Evolutionary conservation across 2,329 filamentous ascomycete genomes (phyloP).

Genomic region (Aureobasidium sp.): DNA sequence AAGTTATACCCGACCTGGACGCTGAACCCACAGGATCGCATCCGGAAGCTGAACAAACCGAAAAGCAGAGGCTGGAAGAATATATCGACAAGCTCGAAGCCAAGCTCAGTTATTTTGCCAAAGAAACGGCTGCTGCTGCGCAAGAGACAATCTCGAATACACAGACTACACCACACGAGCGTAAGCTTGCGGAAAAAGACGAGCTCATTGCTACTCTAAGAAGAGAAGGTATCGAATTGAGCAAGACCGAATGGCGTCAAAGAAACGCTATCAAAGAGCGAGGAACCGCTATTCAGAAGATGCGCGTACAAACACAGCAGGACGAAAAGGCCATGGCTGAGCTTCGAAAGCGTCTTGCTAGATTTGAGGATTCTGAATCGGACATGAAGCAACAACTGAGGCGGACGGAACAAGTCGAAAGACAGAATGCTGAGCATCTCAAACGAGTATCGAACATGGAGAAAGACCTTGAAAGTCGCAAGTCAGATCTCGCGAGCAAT

Average conservation of each 20-base stretch:
- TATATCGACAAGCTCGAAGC: slow-evolving; percentile 85
- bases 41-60: slow-evolving; percentile 41
- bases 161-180: slow-evolving; percentile 58
- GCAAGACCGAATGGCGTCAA: slow-evolving; percentile 77
- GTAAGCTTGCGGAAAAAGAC: slow-evolving; percentile 80
- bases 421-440: slow-evolving; percentile 47
- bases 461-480: slow-evolving; percentile 53
- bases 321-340: slow-evolving; percentile 43
- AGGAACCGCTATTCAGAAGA: slow-evolving; percentile 70
- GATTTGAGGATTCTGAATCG: slow-evolving; percentile 56
- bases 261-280: too few relatives aligned
- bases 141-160: slow-evolving; percentile 58
- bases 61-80: slow-evolving; percentile 67
- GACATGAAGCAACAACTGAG: slow-evolving; percentile 54
- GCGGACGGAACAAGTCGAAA: slow-evolving; percentile 50
- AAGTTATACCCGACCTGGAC: slow-evolving; percentile 28
- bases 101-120: slow-evolving; percentile 81
- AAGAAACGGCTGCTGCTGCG: slow-evolving; percentile 68
- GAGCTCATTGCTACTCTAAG: slow-evolving; percentile 82
- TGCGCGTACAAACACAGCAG: slow-evolving; percentile 48
- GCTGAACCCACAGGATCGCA: slow-evolving; percentile 40
- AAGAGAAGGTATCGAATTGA: slow-evolving; percentile 84
- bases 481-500: slow-evolving; percentile 54
- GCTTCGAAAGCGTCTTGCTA: slow-evolving; percentile 51
- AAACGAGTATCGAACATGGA: slow-evolving; percentile 43